Evolutionary conservation across 257 asterid genomes (phyloP), one percentile per base, ranked within the genome.

Genomic region (Ocimum tenuiflorum): DNA sequence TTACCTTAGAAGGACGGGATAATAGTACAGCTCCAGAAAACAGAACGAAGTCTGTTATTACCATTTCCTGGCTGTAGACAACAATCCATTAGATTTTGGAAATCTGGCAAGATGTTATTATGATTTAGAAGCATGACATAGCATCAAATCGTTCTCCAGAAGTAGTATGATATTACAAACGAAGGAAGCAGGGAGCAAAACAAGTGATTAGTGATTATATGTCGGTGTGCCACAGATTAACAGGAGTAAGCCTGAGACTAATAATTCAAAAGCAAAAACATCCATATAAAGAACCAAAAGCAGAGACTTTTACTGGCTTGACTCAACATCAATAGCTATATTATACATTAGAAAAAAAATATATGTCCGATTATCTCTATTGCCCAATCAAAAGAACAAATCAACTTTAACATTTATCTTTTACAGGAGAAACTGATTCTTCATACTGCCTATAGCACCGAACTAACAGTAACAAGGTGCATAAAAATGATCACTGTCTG

Each of bases 1-100:
- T 66, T 86, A 89, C 99, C 99, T 92, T 86, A 62, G 94, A 73
- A 35, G 97, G 97, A 79, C 83, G 95, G 27, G 87, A 88, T 76
- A 87, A 62, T 57, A 79, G 49, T 75, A 90, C 88, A 76, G 95
- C 90, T 55, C 95, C 96, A 3, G 95, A 86, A 36, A 83, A 83
- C 35, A 89, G 81, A 75, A 80, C 71, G 29, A 86, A 52, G 71
- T 68, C 78, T 22, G 75, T 56, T 29, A 7, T 39, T 61, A 47
- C 48, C 65, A 71, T 72, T 60, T 80, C 83, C 84, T 78, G 60
- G 56, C 96, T 91, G 94, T 76, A 65, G 65, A 66, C 71, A 55
- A 60, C 36, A 63, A 41, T 68, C 53, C 73, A 73, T 59, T 59
- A 65, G 61, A 72, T 15, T 39, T 36, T 46, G 51, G 33, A 51